Conservation (phyloP, 768 basidiomycete species). For the Tylopilus sp. region DNA sequence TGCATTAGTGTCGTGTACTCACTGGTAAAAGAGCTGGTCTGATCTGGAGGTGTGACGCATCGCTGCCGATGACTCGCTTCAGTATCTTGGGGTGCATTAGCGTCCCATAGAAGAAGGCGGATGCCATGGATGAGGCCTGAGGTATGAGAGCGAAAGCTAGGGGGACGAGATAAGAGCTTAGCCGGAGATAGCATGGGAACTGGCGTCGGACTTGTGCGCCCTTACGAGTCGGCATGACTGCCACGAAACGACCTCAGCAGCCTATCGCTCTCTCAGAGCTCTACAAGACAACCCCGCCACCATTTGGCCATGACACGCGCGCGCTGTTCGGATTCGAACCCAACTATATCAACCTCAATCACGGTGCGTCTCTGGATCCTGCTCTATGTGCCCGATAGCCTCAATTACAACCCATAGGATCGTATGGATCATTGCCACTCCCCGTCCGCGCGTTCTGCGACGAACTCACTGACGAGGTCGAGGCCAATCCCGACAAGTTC, state of each 20-base stretch:
- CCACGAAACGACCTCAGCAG: not conserved
- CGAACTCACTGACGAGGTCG: constrained; percentile 40
- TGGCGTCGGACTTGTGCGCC: not conserved
- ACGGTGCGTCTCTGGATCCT: constrained; percentile 43
- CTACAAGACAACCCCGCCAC: constrained; percentile 31
- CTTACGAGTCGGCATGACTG: too few relatives aligned
- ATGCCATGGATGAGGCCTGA: constrained; percentile 25
- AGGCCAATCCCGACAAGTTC: constrained; percentile 57
- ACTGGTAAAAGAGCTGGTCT: constrained; percentile 68
- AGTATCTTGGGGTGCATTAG: constrained; percentile 86
- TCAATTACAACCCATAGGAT: constrained; percentile 38
- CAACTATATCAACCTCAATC: constrained; percentile 61
- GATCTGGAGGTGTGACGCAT: constrained; percentile 59
- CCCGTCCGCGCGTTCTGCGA: constrained; percentile 47
- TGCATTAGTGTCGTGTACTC: too few relatives aligned
- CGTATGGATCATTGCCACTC: constrained; percentile 54
- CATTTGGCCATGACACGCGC: constrained; percentile 55
- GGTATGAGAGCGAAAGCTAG: not conserved
- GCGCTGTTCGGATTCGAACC: constrained; percentile 56
- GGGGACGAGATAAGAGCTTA: not conserved
- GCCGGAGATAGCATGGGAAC: constrained; percentile 2
- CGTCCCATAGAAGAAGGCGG: constrained; percentile 87
- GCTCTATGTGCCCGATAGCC: too few relatives aligned
- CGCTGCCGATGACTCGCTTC: constrained; percentile 67
- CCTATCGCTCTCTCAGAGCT: constrained; percentile 5